These are phyloP conservation scores for Fusarium irregulare DNA, from an alignment of 2,329 filamentous ascomycete species.

Conservation along the genomic window DNA sequence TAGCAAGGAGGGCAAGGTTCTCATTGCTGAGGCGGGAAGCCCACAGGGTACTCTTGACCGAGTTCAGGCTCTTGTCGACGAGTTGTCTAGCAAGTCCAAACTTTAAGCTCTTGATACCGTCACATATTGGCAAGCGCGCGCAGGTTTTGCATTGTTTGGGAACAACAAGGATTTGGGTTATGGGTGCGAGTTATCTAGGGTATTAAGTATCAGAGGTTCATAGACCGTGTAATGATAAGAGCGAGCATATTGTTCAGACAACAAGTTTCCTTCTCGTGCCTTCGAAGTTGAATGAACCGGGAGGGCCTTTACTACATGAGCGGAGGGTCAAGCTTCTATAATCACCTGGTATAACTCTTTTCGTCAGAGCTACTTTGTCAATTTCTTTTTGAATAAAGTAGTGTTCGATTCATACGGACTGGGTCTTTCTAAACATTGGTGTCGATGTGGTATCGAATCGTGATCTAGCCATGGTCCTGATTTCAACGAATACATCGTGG, in stretches of 20 bases:
- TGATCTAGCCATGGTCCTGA: no score
- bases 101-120: neutral
- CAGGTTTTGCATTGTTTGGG: neutral
- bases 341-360: neutral
- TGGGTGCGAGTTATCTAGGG: neutral
- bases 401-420: no score
- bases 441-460: no score
- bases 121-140: neutral
- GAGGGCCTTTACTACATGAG: no score
- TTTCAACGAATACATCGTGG: no score
- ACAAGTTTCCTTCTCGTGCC: neutral
- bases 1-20: slow-evolving; percentile 82
- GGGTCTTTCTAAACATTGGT: no score
- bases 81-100: slow-evolving; percentile 46
- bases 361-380: neutral
- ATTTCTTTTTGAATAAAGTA: no score
- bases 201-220: neutral
- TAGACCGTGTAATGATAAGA: slow-evolving; percentile 13
- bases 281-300: neutral
- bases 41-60: slow-evolving; percentile 82
- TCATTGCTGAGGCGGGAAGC: slow-evolving; percentile 78
- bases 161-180: neutral
- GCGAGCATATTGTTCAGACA: neutral
- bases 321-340: neutral
- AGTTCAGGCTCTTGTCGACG: slow-evolving; percentile 76